A percentile compares a stretch with the other conserved stretches of the same genome.
Conservation (phyloP, 2,329 filamentous ascomycete species). For the Aspergillus floridensis region DNA sequence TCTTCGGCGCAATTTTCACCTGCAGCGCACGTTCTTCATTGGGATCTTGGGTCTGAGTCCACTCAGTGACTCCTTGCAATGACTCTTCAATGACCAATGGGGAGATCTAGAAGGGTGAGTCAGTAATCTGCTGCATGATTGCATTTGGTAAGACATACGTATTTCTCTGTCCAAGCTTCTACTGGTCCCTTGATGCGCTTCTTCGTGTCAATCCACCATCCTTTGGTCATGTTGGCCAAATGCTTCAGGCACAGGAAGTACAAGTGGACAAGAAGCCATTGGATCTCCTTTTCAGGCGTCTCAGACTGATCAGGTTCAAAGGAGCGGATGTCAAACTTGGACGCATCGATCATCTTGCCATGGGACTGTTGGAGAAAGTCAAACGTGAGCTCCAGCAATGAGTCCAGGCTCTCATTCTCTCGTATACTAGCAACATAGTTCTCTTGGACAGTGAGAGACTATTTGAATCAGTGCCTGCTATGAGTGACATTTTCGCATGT, state of each 20-base stretch:
- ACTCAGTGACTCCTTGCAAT: slow-evolving; percentile 40
- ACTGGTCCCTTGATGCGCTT: slow-evolving; percentile 77
- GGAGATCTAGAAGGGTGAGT: slow-evolving; percentile 35
- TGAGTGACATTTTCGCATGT: neutral
- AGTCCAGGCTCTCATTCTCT: slow-evolving; percentile 64
- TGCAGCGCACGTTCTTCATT: slow-evolving; percentile 54
- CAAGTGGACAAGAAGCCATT: slow-evolving; percentile 80
- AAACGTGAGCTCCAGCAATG: slow-evolving; percentile 75
- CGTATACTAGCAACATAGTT: slow-evolving; percentile 80
- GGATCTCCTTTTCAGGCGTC: slow-evolving; percentile 67
- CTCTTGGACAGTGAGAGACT: slow-evolving; percentile 75
- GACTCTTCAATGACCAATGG: slow-evolving; percentile 42
- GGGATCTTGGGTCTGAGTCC: slow-evolving; percentile 43
- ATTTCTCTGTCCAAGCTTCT: slow-evolving; percentile 80
- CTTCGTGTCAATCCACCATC: slow-evolving; percentile 79
- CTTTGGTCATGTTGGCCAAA: slow-evolving; percentile 72
- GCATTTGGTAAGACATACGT: slow-evolving; percentile 61
- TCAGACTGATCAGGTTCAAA: slow-evolving; percentile 63
- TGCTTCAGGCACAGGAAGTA: slow-evolving; percentile 80
- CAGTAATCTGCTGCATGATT: slow-evolving; percentile 1
- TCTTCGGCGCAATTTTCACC: slow-evolving; percentile 69
- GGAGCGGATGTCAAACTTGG: slow-evolving; percentile 67
- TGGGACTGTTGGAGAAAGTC: slow-evolving; percentile 78
- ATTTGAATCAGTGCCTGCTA: slow-evolving; percentile 23
- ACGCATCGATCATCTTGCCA: slow-evolving; percentile 66